Conservation (phyloP, 371 early-diverging fungal genomes). For the Fennellomyces sp. region DNA sequence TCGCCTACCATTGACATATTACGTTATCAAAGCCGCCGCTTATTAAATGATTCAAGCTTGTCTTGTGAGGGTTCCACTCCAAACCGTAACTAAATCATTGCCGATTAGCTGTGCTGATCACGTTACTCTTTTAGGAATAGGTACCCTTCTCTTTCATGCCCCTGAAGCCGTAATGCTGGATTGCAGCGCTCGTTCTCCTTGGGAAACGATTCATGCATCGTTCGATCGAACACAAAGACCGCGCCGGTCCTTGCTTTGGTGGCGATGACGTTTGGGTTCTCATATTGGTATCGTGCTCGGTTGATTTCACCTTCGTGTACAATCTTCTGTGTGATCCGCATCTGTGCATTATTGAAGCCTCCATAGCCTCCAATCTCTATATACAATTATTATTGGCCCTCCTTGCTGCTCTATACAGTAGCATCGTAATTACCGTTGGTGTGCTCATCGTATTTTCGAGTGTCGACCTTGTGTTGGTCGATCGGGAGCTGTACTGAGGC, state of each 20-base stretch:
- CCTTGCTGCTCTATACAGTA: background rate
- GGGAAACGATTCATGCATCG: slow-evolving; percentile 82
- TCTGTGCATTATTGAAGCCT: slow-evolving; percentile 68
- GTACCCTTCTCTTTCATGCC: slow-evolving; percentile 95
- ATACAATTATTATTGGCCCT: background rate
- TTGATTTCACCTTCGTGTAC: slow-evolving; percentile 96
- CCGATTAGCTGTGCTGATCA: background rate
- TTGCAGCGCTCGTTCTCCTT: slow-evolving; percentile 67
- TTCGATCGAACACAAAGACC: slow-evolving; percentile 95
- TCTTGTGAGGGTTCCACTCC: slow-evolving; percentile 68
- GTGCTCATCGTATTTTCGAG: slow-evolving; percentile 67
- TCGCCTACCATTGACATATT: slow-evolving; percentile 75
- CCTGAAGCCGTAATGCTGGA: slow-evolving; percentile 87
- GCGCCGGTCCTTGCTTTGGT: slow-evolving; percentile 91
- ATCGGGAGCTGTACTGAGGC: slow-evolving; percentile 88
- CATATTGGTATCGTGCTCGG: slow-evolving; percentile 93
- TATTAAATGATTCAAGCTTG: slow-evolving; percentile 66
- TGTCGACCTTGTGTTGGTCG: slow-evolving; percentile 64
- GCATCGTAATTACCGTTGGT: slow-evolving; percentile 67
- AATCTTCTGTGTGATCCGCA: slow-evolving; percentile 85
- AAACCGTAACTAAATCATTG: slow-evolving; percentile 63
- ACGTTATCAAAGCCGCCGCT: slow-evolving; percentile 90
- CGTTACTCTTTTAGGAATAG: background rate
- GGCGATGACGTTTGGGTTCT: slow-evolving; percentile 92
- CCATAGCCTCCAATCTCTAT: slow-evolving; percentile 78